Evolutionary conservation across 805 yeast species (phyloP).

Genomic region (Suhomyces vadensis): DNA sequence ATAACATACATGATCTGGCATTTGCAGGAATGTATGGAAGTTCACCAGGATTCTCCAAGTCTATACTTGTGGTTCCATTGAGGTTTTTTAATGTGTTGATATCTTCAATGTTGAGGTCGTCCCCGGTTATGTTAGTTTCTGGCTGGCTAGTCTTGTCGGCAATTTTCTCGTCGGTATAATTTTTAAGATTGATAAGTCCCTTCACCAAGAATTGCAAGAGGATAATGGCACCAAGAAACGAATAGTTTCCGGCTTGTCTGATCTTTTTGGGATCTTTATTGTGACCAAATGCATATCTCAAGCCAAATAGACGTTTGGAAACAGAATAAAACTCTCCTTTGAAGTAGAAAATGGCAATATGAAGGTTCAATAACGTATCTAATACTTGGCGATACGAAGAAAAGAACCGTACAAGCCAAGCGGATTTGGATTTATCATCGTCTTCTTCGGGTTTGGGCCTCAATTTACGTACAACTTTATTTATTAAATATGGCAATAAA

Average conservation of each 20-base stretch:
- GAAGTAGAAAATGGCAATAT: conserved; percentile 80
- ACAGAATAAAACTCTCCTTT: conserved; percentile 79
- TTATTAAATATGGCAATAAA: conserved; percentile 57
- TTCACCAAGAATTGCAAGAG: conserved; percentile 54
- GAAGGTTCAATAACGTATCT: conserved; percentile 62
- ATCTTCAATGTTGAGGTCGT: background rate
- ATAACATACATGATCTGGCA: conserved; percentile 80
- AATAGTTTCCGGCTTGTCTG: conserved; percentile 62
- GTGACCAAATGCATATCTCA: conserved; percentile 78
- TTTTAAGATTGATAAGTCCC: conserved; percentile 32
- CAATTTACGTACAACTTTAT: conserved; percentile 28
- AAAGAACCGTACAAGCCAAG: conserved; percentile 15
- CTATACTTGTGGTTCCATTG: conserved; percentile 28
- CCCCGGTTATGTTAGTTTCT: background rate
- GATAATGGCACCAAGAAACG: conserved; percentile 66
- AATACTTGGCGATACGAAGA: conserved; percentile 47
- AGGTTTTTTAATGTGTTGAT: conserved; percentile 11
- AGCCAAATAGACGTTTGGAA: conserved; percentile 73
- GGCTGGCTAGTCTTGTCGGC: background rate
- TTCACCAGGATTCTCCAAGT: conserved; percentile 54
- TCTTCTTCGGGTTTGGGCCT: conserved; percentile 20
- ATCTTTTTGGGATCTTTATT: conserved; percentile 43
- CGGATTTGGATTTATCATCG: conserved; percentile 9
- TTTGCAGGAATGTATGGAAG: conserved; percentile 69
- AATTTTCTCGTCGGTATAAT: conserved; percentile 13